Percentiles rank a stretch among this genome's conserved stretches.
Evolutionary conservation across 2,329 filamentous ascomycete genomes (phyloP).

Genomic region (Furcasterigmium furcatum): DNA sequence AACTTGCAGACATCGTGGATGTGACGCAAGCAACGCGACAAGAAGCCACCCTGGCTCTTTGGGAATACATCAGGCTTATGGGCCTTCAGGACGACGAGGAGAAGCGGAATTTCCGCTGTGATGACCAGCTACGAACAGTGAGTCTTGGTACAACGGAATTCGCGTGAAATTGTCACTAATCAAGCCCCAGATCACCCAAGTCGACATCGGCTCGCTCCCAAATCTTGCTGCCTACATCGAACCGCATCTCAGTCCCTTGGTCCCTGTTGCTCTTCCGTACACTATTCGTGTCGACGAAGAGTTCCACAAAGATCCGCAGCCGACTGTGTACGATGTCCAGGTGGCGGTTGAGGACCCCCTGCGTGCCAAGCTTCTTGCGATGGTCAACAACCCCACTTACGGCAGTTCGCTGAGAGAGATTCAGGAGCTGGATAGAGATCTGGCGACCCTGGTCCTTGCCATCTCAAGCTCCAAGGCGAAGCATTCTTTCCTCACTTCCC

Average conservation of each 20-base stretch:
- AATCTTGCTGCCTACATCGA: slow-evolving; percentile 78
- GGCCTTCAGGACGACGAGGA: slow-evolving; percentile 92
- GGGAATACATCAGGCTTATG: slow-evolving; percentile 89
- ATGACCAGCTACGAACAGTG: slow-evolving; percentile 76
- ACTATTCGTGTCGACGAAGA: slow-evolving; percentile 90
- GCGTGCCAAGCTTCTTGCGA: slow-evolving; percentile 59
- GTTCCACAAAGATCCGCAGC: slow-evolving; percentile 70
- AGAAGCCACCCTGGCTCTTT: slow-evolving; percentile 85
- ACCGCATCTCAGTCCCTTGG: slow-evolving; percentile 73
- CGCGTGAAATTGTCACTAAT: neutral
- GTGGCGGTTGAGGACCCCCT: slow-evolving; percentile 83
- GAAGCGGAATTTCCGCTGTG: slow-evolving; percentile 87
- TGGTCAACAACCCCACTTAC: slow-evolving; percentile 68
- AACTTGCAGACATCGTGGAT: slow-evolving; percentile 80
- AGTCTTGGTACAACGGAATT: slow-evolving; percentile 22
- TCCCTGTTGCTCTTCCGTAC: slow-evolving; percentile 81
- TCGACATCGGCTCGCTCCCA: slow-evolving; percentile 78
- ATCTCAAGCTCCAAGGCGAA: slow-evolving; percentile 84
- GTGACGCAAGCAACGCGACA: slow-evolving; percentile 83
- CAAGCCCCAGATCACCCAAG: neutral
- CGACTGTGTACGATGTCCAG: slow-evolving; percentile 87
- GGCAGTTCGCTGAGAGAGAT: slow-evolving; percentile 74
- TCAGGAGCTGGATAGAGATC: slow-evolving; percentile 74
- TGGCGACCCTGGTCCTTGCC: slow-evolving; percentile 79
- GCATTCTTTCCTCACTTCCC: slow-evolving; percentile 77